Base-by-base conservation (phyloP, 805 yeast species). In the Nakazawaea populi region DNA sequence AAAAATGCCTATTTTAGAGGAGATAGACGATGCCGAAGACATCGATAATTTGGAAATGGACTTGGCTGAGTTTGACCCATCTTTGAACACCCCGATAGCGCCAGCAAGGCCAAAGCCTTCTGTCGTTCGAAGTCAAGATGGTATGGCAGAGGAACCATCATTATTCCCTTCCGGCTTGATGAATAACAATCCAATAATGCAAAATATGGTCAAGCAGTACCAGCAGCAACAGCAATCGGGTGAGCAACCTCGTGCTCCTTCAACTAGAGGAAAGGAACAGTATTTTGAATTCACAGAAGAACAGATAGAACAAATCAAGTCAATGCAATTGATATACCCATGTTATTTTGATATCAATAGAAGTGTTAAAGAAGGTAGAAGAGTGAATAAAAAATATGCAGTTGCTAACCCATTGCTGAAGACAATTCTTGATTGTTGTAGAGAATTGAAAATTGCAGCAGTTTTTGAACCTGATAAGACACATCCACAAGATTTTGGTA, bases 401-500 rank as follows among this genome's bases (percentile, higher is more conserved):
- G 95, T 90, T 12, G 82, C 75, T 50, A 90, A 90, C 66, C 99
- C 99, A 5, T 71, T 92, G 56, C 97, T 96, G 1, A 83, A 83
- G 60, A 81, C 87, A 5, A 75, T 92, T 24, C 77, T 85, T 9
- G 96, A 89, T 58, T 97, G 96, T 18, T 76, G 75, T 42, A 59
- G 58, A 39, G 35, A 50, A 14, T 45, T 68, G 37, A 52, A 56
- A 18, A 42, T 69, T 9, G 59, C 62, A 6, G 62, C 73, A 2
- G 72, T 85, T 42, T 73, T 83, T 52, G 94, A 88, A 67, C 82
- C 92, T 54, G 89, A 86, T 53, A 94, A 90, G 70, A 68, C 86
- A 1, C 99, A 92, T 68, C 98, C 98, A 10, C 96, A 91, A 66
- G 98, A 92, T 68, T 94, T 85, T 77, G 96, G 98, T 57, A 92